Evolutionary conservation across 352 stramenopile genomes (phyloP).

Genomic region (Nothophytophthora sp.): DNA sequence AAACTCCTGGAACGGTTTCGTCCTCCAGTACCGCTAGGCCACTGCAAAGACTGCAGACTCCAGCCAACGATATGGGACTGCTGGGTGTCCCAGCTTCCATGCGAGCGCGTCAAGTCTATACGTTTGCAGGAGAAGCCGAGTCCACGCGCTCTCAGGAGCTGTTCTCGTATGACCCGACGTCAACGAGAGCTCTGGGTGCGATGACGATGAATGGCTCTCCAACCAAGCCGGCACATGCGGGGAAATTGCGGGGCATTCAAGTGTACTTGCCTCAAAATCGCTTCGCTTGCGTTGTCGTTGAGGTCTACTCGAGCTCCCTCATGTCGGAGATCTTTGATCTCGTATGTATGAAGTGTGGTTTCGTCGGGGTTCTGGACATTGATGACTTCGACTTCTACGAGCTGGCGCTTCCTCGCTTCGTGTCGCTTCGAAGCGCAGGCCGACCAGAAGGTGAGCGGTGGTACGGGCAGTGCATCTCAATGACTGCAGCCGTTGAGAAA

Average conservation of each 20-base stretch:
- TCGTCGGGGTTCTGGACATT: constrained; percentile 66
- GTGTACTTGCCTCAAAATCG: constrained; percentile 88
- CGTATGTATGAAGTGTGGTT: constrained; percentile 78
- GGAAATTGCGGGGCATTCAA: constrained; percentile 50
- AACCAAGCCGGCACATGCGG: constrained; percentile 35
- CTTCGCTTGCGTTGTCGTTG: constrained; percentile 80
- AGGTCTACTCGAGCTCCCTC: constrained; percentile 48
- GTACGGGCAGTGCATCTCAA: constrained; percentile 76
- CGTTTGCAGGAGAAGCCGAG: constrained; percentile 46
- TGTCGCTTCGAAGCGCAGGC: constrained; percentile 82
- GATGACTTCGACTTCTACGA: constrained; percentile 89
- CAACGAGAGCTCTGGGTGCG: constrained; percentile 54
- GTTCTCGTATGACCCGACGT: constrained; percentile 60
- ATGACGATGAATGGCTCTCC: constrained; percentile 43
- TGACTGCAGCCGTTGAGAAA: constrained; percentile 59
- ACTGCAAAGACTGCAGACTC: constrained; percentile 71
- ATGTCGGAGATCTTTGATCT: constrained; percentile 78
- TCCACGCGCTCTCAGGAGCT: constrained; percentile 58
- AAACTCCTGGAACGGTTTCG: constrained; percentile 45
- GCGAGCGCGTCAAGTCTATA: constrained; percentile 46
- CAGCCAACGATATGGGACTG: constrained; percentile 37
- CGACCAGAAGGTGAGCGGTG: constrained; percentile 83
- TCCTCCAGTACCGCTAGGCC: constrained; percentile 55
- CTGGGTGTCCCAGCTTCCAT: constrained; percentile 38
- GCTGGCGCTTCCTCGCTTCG: constrained; percentile 77